Evolutionary conservation across 306 rosid species (phyloP), one percentile per base, ranked within the genome.

Genomic region (Mimosa bimucronata): DNA sequence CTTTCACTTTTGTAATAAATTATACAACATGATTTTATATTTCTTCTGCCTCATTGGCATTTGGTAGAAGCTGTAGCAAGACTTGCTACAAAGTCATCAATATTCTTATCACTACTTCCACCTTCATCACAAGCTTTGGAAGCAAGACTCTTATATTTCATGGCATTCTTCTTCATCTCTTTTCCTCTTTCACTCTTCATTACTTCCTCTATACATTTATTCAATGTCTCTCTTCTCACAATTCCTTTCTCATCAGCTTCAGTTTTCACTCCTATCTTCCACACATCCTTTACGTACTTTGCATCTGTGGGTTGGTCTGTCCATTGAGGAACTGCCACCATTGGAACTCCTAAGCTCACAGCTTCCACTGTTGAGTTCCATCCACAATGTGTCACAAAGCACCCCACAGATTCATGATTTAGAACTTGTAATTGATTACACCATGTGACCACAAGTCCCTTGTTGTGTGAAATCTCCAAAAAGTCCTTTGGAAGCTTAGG

Each of bases 371-470:
- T 67, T 0, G 73, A 67, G 19, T 67, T 67, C 73, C 73, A 67
- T 13, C 73, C 73, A 40, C 73, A 67, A 1, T 67, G 73, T 67
- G 73, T 67, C 31, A 67, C 19, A 40, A 67, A 67, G 16, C 73
- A 67, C 0, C 73, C 73, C 10, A 67, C 73, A 40, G 50, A 26
- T 40, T 67, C 52, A 40, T 67, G 73, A 25, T 40, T 26, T 0
- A 67, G 14, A 1, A 67, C 73, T n/a, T 40, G 52, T 4, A 67
- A 1, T 5, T 67, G 73, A 23, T 30, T 45, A 40, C 73, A 67
- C 73, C 73, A 67, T 40, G 52, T 38, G 29, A 67, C 73, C 73
- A 67, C 73, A 13, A 67, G 21, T 5, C 73, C 73, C 31, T 67
- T 67, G 4, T 11, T 21, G 3, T 67, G 28, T 9, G 73, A 38